Base-by-base conservation (phyloP, 192 early-diverging fungal species). In the Backusella circina region DNA sequence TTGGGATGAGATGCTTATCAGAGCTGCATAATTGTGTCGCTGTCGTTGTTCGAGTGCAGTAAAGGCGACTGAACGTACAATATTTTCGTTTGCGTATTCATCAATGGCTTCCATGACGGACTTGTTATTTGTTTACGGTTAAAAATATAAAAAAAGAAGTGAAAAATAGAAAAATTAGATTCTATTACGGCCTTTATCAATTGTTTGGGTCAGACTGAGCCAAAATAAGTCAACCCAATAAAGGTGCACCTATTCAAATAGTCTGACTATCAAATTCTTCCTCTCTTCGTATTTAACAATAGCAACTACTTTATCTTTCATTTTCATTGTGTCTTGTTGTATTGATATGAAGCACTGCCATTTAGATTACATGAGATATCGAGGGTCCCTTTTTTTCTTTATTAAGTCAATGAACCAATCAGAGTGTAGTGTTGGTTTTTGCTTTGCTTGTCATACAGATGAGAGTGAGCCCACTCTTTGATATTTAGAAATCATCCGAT, bases 91-190 rank as follows among this genome's bases (percentile, higher is more conserved):
- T 36, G 82, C 82, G 33, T 67, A 74, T 47, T 80, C 78, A 64
- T 83, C 82, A 68, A 83, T 83, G 13, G 82, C 82, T 77, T 83
- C 82, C 82, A 83, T 83, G n/a, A 30, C 15, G 32, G 44, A 12
- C 13, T 31, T 47, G 28, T 26, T 32, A 51, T 31, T 23, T 41
- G n/a, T 28, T 57, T 28, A 33, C 4, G n/a, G 39, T 0, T 32
- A 73, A 72, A 39, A n/a, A n/a, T n/a, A 36, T 13, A 70, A 41
- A 44, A 26, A 35, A 70, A 37, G 10, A 28, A n/a, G n/a, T n/a
- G 23, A 70, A 16, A 44, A 47, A 50, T 23, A 50, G 39, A 39
- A 70, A 70, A n/a, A 44, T 12, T 37, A 18, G 37, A 16, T 26
- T 41, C 2, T 3, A 8, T 28, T 21, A 57, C 26, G 54, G n/a